phyloP scores from a whole-genome alignment of 352 stramenopile species.

The Chrysophaeum taylorii region DNA sequence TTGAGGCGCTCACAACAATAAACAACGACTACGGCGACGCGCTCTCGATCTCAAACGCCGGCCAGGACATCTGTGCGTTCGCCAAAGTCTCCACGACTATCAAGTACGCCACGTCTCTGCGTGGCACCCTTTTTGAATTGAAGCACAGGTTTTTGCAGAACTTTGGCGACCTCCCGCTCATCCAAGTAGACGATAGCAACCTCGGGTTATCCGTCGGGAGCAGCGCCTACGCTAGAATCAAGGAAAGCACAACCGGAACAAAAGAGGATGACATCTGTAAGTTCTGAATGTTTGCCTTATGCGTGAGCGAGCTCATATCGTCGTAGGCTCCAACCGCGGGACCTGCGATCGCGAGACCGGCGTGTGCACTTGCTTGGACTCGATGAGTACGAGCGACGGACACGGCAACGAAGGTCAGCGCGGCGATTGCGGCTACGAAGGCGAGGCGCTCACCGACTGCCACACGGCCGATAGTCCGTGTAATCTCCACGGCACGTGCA shows the following conservation, averaged over 20 bases:
- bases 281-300: no score
- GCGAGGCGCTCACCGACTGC: conserved; percentile 31
- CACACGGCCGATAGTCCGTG: conserved; percentile 35
- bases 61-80: not conserved
- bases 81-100: conserved; percentile 31
- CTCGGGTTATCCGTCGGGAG: conserved; percentile 28
- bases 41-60: conserved; percentile 7
- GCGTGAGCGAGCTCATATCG: no score
- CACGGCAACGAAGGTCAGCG: conserved; percentile 68
- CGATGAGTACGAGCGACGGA: conserved; percentile 61
- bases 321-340: conserved; percentile 40
- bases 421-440: conserved; percentile 34
- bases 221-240: conserved; percentile 27
- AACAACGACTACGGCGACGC: conserved; percentile 24
- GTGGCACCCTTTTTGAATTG: no score
- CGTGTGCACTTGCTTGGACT: conserved; percentile 49
- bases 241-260: conserved; percentile 32
- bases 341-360: conserved; percentile 37
- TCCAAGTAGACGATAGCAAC: conserved; percentile 34
- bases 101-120: no score
- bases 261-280: conserved; percentile 37
- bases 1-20: conserved; percentile 27
- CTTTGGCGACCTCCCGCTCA: conserved; percentile 35
- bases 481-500: conserved; percentile 44
- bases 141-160: conserved; percentile 41